Conservation (phyloP, 164 flowering plant species). For the Magnolia officinalis region DNA sequence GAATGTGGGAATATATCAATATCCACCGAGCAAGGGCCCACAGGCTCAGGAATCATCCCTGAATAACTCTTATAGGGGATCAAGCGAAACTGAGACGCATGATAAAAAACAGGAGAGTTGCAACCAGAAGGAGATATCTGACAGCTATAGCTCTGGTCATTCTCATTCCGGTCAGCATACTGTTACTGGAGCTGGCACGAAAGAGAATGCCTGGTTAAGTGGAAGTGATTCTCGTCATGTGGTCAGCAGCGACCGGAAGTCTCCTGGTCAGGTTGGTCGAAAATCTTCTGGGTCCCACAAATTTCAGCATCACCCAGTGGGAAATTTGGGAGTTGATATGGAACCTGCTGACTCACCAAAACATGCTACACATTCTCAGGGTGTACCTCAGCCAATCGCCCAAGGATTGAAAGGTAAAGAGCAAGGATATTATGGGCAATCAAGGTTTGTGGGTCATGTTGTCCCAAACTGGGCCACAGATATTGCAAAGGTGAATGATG, state of each 20-base stretch:
- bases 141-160: constrained; percentile 31
- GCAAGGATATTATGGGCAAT: constrained; percentile 35
- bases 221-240: constrained; percentile 25
- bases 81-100: constrained; percentile 30
- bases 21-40: constrained; percentile 19
- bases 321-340: constrained; percentile 51
- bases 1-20: constrained; percentile 17
- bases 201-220: constrained; percentile 33
- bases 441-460: constrained; percentile 34
- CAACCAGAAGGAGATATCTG: constrained; percentile 34
- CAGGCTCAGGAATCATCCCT: constrained; percentile 14
- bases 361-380: constrained; percentile 28
- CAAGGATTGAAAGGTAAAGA: constrained; percentile 32
- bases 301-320: constrained; percentile 93
- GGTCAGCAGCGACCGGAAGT: constrained; percentile 43
- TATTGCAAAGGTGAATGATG: constrained; percentile 49
- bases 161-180: constrained; percentile 22
- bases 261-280: constrained; percentile 33
- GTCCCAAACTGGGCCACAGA: constrained; percentile 27
- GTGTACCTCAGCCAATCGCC: constrained; percentile 30
- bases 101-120: constrained; percentile 24
- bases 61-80: constrained; percentile 24
- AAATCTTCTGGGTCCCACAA: constrained; percentile 34
- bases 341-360: constrained; percentile 38
- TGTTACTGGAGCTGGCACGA: constrained; percentile 25